Percentiles rank a stretch among this genome's conserved stretches.
Evolutionary conservation across 495 filamentous ascomycete species (phyloP).

Genomic region (Talaromyces nanjingensis): DNA sequence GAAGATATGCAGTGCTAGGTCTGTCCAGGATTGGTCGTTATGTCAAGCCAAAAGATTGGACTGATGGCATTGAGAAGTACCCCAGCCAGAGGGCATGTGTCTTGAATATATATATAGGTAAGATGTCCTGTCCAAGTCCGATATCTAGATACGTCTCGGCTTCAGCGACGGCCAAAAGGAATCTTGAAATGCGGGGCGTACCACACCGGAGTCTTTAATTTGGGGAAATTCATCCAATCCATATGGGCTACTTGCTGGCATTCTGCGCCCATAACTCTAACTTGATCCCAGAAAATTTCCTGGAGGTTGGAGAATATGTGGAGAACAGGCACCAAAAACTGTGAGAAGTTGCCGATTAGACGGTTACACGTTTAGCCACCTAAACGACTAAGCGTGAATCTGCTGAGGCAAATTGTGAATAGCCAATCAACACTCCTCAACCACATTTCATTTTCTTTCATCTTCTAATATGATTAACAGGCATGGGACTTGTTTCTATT

Average conservation of each 20-base stretch:
- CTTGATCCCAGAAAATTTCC: background rate
- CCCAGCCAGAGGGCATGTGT: background rate
- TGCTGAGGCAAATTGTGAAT: background rate
- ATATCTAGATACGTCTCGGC: background rate
- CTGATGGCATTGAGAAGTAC: background rate
- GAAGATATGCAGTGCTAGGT: background rate
- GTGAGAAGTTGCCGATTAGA: background rate
- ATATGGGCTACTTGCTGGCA: background rate
- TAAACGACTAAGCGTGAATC: background rate
- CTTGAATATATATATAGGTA: background rate
- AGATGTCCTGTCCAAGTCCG: background rate
- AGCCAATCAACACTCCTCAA: background rate
- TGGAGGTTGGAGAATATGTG: background rate
- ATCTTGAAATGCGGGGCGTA: background rate
- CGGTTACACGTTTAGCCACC: background rate
- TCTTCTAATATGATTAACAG: too few relatives aligned
- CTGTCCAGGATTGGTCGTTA: background rate
- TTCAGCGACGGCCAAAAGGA: background rate
- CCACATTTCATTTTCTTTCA: background rate
- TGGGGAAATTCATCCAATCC: background rate
- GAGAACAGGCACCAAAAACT: background rate
- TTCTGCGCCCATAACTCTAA: background rate
- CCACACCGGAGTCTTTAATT: background rate
- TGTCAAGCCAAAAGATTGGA: background rate
- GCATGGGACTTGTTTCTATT: background rate